phyloP scores from a whole-genome alignment of 306 rosid species.

The Potentilla sterilis region DNA sequence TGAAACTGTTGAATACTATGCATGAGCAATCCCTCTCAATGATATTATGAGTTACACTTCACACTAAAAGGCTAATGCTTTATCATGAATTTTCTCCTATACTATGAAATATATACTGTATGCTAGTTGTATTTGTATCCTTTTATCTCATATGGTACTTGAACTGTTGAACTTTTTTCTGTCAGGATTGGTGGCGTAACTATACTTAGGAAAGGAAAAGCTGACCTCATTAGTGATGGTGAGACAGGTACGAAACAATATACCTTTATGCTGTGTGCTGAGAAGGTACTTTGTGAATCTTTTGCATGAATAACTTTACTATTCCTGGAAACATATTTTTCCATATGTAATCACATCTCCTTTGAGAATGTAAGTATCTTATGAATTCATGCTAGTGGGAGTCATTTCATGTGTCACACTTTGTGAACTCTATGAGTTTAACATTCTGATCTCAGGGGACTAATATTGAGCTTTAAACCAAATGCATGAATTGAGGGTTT shows the following conservation, averaged over 20 bases:
- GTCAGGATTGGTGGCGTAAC: slow-evolving; percentile 87
- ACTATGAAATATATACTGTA: neutral
- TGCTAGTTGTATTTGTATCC: neutral
- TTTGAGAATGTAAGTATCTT: neutral
- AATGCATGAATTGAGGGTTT: neutral
- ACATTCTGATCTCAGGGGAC: neutral
- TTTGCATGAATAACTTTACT: slow-evolving; percentile 2
- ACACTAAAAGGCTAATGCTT: neutral
- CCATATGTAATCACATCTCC: neutral
- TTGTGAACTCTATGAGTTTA: neutral
- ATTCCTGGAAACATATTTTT: slow-evolving; percentile 4
- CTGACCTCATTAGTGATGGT: slow-evolving; percentile 76
- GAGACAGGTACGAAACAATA: slow-evolving; percentile 56
- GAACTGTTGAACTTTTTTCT: slow-evolving; percentile 27
- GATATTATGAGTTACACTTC: neutral
- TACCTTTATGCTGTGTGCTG: slow-evolving; percentile 10
- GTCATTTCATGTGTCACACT: neutral
- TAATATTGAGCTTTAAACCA: neutral
- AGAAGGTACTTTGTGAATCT: neutral
- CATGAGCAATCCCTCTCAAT: neutral
- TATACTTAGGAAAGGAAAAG: slow-evolving; percentile 73
- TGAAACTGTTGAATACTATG: neutral
- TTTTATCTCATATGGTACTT: slow-evolving; percentile 15
- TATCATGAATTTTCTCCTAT: neutral
- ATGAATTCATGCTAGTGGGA: neutral